These are phyloP conservation scores for Glomus cerebriforme DNA, from an alignment of 192 early-diverging fungal species.

Conservation along the genomic window DNA sequence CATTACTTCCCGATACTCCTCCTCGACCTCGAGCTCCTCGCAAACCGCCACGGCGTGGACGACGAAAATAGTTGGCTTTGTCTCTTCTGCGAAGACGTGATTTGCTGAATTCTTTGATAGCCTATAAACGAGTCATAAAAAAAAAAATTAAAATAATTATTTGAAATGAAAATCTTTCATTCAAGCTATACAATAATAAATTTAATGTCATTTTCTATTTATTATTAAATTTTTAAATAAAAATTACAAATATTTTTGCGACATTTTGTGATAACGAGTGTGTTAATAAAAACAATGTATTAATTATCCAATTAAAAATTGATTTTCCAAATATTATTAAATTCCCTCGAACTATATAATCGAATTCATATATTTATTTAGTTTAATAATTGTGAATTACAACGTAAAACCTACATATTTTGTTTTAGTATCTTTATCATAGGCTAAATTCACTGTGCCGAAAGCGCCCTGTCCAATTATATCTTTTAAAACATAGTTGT, in stretches of 20 bases:
- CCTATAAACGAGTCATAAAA: constrained; percentile 49
- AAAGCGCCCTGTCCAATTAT: constrained; percentile 87
- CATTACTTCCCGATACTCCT: constrained; percentile 42
- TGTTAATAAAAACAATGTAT: too few relatives aligned
- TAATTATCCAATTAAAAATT: too few relatives aligned
- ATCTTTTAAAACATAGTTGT: constrained; percentile 78
- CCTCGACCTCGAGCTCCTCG: constrained; percentile 58
- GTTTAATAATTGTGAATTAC: background rate
- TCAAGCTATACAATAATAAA: too few relatives aligned
- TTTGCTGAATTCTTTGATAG: constrained; percentile 95
- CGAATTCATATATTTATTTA: background rate
- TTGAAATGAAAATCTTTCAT: too few relatives aligned
- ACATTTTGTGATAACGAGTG: too few relatives aligned
- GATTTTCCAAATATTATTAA: background rate
- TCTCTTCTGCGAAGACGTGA: constrained; percentile 74
- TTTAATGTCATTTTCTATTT: too few relatives aligned
- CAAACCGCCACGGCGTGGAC: constrained; percentile 56
- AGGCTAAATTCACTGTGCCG: constrained; percentile 82
- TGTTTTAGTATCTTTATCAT: constrained; percentile 52
- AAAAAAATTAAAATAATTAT: background rate
- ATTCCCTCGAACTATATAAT: background rate
- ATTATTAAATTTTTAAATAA: too few relatives aligned
- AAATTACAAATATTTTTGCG: too few relatives aligned
- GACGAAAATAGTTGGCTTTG: constrained; percentile 56
- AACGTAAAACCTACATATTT: constrained; percentile 58